These are phyloP conservation scores for Lentinula boryana DNA, from an alignment of 768 basidiomycete species.

Conservation along the genomic window DNA sequence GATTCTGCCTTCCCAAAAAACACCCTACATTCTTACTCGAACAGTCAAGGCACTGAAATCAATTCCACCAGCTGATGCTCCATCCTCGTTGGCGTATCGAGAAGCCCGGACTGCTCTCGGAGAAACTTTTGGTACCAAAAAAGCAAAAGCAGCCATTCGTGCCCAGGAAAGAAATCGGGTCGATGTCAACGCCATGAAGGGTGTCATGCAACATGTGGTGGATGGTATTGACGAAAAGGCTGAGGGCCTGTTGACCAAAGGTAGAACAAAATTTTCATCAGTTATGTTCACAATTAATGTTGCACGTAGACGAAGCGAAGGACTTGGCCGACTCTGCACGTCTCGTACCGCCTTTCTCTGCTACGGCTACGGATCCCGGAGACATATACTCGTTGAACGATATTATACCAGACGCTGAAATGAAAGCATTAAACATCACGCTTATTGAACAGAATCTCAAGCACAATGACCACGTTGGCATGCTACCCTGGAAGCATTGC, in stretches of 20 bases:
- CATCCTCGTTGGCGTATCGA: conserved; percentile 45
- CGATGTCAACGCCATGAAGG: conserved; percentile 83
- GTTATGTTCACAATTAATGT: conserved; percentile 2
- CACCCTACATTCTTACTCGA: conserved; percentile 63
- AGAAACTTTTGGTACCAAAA: conserved; percentile 92
- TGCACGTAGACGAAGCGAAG: conserved; percentile 56
- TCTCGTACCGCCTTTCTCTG: conserved; percentile 71
- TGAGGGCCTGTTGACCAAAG: conserved; percentile 58
- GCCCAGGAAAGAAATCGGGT: conserved; percentile 87
- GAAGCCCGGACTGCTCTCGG: conserved; percentile 77
- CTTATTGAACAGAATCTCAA: conserved; percentile 47
- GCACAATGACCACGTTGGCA: conserved; percentile 40
- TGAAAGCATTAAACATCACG: conserved; percentile 59
- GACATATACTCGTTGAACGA: conserved; percentile 70
- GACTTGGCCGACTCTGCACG: conserved; percentile 57
- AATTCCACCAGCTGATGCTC: conserved; percentile 42
- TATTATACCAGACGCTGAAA: conserved; percentile 78
- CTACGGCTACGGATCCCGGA: conserved; percentile 59
- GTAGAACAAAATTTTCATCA: conserved; percentile 33
- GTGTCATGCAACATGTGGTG: conserved; percentile 76
- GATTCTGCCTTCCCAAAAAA: conserved; percentile 60
- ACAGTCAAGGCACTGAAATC: conserved; percentile 83
- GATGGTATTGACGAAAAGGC: conserved; percentile 75
- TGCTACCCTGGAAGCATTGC: conserved; percentile 59
- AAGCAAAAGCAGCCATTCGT: conserved; percentile 80